Conservation (phyloP, 371 early-diverging fungal genomes). For the Apophysomyces trapeziformis region DNA sequence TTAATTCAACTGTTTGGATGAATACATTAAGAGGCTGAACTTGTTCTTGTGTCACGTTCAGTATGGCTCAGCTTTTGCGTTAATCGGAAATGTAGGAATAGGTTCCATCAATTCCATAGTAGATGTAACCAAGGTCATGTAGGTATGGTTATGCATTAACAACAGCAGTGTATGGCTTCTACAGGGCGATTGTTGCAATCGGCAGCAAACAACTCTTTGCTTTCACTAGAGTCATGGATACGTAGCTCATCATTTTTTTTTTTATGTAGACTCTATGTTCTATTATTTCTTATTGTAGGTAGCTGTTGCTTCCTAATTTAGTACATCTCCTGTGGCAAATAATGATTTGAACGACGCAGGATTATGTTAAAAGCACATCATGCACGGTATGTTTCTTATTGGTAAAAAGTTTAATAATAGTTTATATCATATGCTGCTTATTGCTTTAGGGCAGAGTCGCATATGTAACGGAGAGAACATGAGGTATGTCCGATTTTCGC, state of each 20-base stretch:
- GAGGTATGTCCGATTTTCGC: slow-evolving; percentile 1
- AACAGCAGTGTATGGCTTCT: neutral
- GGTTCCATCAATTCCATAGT: neutral
- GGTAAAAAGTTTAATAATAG: neutral
- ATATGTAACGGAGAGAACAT: neutral
- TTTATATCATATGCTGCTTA: neutral
- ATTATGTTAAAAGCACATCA: neutral
- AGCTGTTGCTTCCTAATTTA: slow-evolving; percentile 1
- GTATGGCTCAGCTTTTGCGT: neutral
- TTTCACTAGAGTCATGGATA: no score
- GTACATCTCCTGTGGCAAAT: slow-evolving; percentile 1
- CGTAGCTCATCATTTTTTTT: no score
- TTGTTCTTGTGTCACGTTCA: neutral
- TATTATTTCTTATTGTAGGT: neutral
- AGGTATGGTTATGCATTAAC: neutral
- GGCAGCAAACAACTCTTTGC: no score
- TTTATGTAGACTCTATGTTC: no score
- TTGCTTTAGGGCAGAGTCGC: neutral
- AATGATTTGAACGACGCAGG: neutral
- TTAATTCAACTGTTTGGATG: no score
- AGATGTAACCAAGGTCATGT: neutral
- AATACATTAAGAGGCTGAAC: neutral
- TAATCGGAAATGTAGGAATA: neutral
- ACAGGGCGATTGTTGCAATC: no score
- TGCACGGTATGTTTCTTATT: neutral